phyloP scores from a whole-genome alignment of 169 alveolate genomes.

The Neospora caninum region DNA sequence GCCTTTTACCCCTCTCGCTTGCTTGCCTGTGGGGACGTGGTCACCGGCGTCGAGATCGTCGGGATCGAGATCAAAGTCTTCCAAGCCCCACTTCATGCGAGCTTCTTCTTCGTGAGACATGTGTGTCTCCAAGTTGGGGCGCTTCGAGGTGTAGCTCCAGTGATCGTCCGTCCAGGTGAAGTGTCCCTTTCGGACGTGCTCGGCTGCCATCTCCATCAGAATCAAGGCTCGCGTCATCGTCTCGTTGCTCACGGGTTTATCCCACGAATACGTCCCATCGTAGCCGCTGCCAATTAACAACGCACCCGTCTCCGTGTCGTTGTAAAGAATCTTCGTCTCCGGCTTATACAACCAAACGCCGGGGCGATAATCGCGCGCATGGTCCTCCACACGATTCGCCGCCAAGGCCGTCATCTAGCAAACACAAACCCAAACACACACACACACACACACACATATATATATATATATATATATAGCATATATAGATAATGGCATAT shows the following conservation, averaged over 20 bases:
- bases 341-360: conserved; percentile 75
- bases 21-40: conserved; percentile 18
- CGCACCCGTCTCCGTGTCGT: conserved; percentile 73
- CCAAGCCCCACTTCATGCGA: conserved; percentile 38
- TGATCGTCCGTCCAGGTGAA: conserved; percentile 49
- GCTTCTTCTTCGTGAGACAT: conserved; percentile 63
- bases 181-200: conserved; percentile 70
- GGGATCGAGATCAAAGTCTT: background rate
- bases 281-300: conserved; percentile 72
- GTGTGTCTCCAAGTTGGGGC: conserved; percentile 49
- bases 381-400: conserved; percentile 61
- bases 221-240: conserved; percentile 70
- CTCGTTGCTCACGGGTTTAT: conserved; percentile 50
- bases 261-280: conserved; percentile 74
- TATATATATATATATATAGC: background rate
- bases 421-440: background rate
- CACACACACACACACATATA: background rate
- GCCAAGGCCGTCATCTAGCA: conserved; percentile 59
- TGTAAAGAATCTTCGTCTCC: conserved; percentile 70
- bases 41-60: background rate
- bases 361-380: conserved; percentile 63
- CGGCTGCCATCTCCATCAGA: conserved; percentile 75
- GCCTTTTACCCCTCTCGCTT: too few relatives aligned
- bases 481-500: background rate
- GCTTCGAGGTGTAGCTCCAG: conserved; percentile 53